These are phyloP conservation scores for Saccharomycopsis synnaedendra DNA, from an alignment of 805 yeast genomes.

Conservation along the genomic window DNA sequence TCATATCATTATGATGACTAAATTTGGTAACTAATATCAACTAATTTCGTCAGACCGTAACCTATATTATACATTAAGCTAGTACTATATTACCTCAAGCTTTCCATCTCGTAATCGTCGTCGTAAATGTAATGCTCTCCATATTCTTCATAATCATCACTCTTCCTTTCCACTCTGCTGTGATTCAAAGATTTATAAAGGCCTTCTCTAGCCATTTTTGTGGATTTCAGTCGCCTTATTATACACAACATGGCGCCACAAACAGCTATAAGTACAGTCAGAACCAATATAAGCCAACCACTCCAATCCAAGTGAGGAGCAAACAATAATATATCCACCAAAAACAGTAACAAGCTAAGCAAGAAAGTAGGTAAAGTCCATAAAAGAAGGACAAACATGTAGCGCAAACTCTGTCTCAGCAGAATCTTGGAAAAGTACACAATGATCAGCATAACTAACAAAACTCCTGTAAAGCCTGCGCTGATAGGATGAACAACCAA, in stretches of 20 bases:
- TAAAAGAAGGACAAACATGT: conserved; percentile 38
- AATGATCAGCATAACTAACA: conserved; percentile 28
- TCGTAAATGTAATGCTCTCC: too few species aligned
- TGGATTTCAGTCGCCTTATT: conserved; percentile 37
- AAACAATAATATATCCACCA: conserved; percentile 74
- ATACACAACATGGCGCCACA: conserved; percentile 59
- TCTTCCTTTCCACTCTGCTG: too few species aligned
- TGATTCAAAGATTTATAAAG: too few species aligned
- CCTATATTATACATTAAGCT: too few species aligned
- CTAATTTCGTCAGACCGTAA: too few species aligned
- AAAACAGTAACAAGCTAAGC: conserved; percentile 57
- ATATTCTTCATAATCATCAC: too few species aligned
- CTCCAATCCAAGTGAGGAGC: conserved; percentile 66
- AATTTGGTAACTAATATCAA: too few species aligned
- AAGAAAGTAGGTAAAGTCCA: conserved; percentile 61
- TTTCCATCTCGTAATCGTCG: too few species aligned
- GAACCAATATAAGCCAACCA: conserved; percentile 74
- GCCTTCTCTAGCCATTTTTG: conserved; percentile 4
- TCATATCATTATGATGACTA: too few species aligned
- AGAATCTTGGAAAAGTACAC: conserved; percentile 25
- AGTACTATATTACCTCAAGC: too few species aligned
- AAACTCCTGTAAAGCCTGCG: conserved; percentile 38
- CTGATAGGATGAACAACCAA: conserved; percentile 61
- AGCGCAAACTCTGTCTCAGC: conserved; percentile 11
- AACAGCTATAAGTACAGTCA: conserved; percentile 54